These are phyloP conservation scores for Citrus glauca DNA, from an alignment of 345 rosid genomes.

Conservation along the genomic window DNA sequence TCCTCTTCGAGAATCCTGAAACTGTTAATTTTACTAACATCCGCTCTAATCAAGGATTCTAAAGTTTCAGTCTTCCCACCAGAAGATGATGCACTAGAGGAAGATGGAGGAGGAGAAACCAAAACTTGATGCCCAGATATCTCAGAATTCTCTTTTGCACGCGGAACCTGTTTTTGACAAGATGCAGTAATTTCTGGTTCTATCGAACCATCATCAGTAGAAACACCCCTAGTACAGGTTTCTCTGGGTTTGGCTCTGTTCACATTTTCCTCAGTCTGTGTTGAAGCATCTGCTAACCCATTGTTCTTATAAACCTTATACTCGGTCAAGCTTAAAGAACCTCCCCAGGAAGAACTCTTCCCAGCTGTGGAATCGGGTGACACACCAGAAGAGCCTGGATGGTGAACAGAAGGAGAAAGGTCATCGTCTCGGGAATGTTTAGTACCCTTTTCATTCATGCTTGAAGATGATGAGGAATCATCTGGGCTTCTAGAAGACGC, in stretches of 20 bases:
- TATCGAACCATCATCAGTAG: constrained; percentile 63
- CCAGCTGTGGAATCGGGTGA: constrained; percentile 67
- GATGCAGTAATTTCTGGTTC: constrained; percentile 38
- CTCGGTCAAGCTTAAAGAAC: constrained; percentile 69
- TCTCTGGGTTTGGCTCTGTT: constrained; percentile 39
- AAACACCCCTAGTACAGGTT: constrained; percentile 87
- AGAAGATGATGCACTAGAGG: constrained; percentile 65
- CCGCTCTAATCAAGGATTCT: constrained; percentile 90
- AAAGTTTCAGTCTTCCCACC: constrained; percentile 79
- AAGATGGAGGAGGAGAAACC: constrained; percentile 62
- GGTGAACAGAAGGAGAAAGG: constrained; percentile 59
- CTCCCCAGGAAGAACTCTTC: constrained; percentile 65
- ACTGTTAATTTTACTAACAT: constrained; percentile 80
- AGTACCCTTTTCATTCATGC: constrained; percentile 59
- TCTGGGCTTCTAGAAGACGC: constrained; percentile 70
- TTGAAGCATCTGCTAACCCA: constrained; percentile 83
- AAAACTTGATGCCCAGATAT: constrained; percentile 53
- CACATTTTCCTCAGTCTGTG: constrained; percentile 79
- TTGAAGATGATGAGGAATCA: constrained; percentile 77
- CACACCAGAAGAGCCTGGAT: constrained; percentile 49
- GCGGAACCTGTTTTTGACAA: constrained; percentile 31
- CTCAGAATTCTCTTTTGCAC: constrained; percentile 42
- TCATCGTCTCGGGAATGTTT: constrained; percentile 82
- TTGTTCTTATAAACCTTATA: constrained; percentile 66
- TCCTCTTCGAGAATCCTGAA: constrained; percentile 85